Conservation (phyloP, 768 basidiomycete species). For the Paxillus ammoniavirescens region DNA sequence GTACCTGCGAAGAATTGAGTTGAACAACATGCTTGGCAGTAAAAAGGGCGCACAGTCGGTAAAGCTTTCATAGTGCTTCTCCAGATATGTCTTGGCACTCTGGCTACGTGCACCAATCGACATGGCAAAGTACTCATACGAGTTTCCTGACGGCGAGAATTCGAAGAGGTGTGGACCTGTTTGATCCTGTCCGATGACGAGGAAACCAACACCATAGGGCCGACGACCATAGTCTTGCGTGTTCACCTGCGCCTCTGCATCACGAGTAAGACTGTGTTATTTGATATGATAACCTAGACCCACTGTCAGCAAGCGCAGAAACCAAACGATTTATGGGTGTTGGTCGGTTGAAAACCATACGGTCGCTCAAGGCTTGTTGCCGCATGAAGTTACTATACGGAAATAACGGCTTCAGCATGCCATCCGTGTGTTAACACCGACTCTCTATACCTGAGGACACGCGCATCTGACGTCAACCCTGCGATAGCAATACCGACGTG, state of each 20-base stretch:
- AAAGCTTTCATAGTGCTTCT: constrained; percentile 90
- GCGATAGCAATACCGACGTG: constrained; percentile 99
- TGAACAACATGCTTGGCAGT: not conserved
- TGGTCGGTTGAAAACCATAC: constrained; percentile 94
- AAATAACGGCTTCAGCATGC: constrained; percentile 1
- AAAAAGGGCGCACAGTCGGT: constrained; percentile 61
- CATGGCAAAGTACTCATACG: constrained; percentile 97
- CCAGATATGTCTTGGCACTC: constrained; percentile 97
- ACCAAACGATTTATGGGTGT: constrained; percentile 94
- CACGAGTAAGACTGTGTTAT: not conserved
- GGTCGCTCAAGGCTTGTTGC: constrained; percentile 93
- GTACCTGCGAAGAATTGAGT: constrained; percentile 47
- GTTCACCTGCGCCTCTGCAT: constrained; percentile 92
- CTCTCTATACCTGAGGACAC: constrained; percentile 77
- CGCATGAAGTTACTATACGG: constrained; percentile 92
- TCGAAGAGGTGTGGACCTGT: constrained; percentile 98
- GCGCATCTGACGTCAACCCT: constrained; percentile 96
- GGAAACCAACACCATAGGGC: constrained; percentile 98
- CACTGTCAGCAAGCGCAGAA: constrained; percentile 91
- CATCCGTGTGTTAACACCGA: not conserved
- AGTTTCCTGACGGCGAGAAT: constrained; percentile 96
- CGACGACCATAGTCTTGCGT: constrained; percentile 97
- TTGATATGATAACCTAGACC: constrained; percentile 31
- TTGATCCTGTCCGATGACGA: constrained; percentile 94
- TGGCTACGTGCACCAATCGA: constrained; percentile 98